phyloP scores from a whole-genome alignment of 108 stramenopile species.

The Pseudonitzschia delicatissima region DNA sequence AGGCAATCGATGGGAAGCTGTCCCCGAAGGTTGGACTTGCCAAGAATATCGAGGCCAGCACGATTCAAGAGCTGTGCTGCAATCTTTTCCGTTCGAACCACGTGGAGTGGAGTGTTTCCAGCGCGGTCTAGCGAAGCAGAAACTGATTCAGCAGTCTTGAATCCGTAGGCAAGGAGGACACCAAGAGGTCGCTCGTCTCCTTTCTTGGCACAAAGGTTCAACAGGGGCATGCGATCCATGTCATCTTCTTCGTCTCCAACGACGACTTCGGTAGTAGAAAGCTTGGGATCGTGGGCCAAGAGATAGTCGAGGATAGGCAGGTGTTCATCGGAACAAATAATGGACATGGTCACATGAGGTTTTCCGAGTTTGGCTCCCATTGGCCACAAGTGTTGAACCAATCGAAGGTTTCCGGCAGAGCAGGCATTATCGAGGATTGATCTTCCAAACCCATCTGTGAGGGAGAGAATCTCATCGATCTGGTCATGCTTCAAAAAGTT shows the following conservation, averaged over 20 bases:
- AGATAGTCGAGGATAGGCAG: neutral
- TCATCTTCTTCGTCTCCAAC: neutral
- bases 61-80: neutral
- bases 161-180: neutral
- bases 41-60: too few relatives aligned
- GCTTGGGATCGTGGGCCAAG: neutral
- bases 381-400: neutral
- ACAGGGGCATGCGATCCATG: neutral
- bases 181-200: neutral
- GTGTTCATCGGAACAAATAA: neutral
- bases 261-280: neutral
- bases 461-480: neutral
- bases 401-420: neutral
- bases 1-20: too few relatives aligned
- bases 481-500: neutral
- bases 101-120: conserved; percentile 1
- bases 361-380: neutral
- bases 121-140: neutral
- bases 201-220: neutral
- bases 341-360: neutral
- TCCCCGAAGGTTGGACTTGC: too few relatives aligned
- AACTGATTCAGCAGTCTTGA: neutral
- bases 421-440: neutral
- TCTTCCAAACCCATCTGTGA: neutral
- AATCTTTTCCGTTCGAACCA: neutral